phyloP scores from a whole-genome alignment of 2,329 filamentous ascomycete species.

The Colletotrichum scovillei region DNA sequence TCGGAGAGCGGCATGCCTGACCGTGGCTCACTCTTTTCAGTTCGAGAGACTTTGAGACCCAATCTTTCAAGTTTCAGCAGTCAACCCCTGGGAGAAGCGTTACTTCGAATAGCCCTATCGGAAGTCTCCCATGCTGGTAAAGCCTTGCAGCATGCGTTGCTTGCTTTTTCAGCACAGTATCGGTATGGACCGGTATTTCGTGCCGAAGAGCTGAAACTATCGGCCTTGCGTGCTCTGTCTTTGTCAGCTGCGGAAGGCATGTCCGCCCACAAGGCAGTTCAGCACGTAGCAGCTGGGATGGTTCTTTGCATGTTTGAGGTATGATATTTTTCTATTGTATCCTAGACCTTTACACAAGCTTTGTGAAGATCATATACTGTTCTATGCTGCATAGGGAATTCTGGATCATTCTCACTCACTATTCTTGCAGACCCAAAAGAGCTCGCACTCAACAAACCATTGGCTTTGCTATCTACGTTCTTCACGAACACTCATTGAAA shows the following conservation, averaged over 20 bases:
- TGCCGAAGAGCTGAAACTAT: constrained; percentile 41
- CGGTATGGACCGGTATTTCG: constrained; percentile 39
- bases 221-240: constrained; percentile 39
- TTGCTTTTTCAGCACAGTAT: constrained; percentile 42
- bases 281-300: constrained; percentile 46
- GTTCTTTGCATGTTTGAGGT: constrained; percentile 45
- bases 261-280: constrained; percentile 37
- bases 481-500: constrained; percentile 37
- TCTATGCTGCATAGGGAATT: background rate
- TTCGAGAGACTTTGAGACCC: background rate
- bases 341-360: background rate
- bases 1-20: background rate
- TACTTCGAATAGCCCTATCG: constrained; percentile 41
- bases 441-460: constrained; percentile 40
- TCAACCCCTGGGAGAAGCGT: constrained; percentile 36
- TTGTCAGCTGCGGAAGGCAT: constrained; percentile 37
- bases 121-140: constrained; percentile 36
- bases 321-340: background rate
- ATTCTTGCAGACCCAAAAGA: constrained; percentile 37
- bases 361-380: background rate
- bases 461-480: constrained; percentile 44
- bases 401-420: background rate
- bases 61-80: constrained; percentile 3
- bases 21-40: background rate
- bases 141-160: constrained; percentile 39